Evolutionary conservation across 2,329 filamentous ascomycete genomes (phyloP), one percentile per base, ranked within the genome.

Genomic region (Lecanicillium sp.): DNA sequence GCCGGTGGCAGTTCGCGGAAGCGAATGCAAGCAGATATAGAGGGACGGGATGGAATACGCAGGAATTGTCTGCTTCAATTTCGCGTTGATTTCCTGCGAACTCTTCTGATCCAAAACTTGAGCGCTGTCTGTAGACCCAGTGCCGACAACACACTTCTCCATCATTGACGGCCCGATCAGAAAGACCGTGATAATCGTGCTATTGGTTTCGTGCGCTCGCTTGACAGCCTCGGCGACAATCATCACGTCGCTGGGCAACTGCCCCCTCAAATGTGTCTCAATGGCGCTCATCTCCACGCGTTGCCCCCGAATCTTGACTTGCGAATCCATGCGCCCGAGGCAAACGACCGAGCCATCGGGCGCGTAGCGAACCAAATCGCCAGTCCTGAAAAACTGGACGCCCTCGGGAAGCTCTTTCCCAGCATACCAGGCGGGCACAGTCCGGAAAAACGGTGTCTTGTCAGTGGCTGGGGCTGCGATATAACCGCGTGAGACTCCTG

Each of bases 221-320:
- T 37, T 40, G 7, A 47, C 26, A 19, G 27, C 36, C 17, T 47
- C 44, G 10, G 15, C 44, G 2, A 24, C 44, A 24, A 32, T 19
- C 12, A 12, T 30, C 4, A 39, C 17, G 3, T 32, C 27, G 6
- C 21, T 23, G 1, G 44, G 15, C 7, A 40, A 7, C 1, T 33
- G 17, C 12, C 40, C 23, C n/a, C 44, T 32, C 26, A 46, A 14
- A 21, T 17, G 9, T 3, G 17, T 12, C 32, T 42, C 39, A 4
- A 64, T 51, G 15, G 66, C 65, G 0, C 53, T 58, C 3, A 77
- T 65, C 60, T 78, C 82, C 35, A 80, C 67, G 26, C 78, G 63
- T 49, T 74, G 80, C 10, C 83, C 83, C 10, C 73, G 70, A 5
- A 83, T 61, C 57, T 83, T 83, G 39, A 82, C 69, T 56, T 83